Conservation (phyloP, 2,329 filamentous ascomycete species). For the Penicillium olsonii region DNA sequence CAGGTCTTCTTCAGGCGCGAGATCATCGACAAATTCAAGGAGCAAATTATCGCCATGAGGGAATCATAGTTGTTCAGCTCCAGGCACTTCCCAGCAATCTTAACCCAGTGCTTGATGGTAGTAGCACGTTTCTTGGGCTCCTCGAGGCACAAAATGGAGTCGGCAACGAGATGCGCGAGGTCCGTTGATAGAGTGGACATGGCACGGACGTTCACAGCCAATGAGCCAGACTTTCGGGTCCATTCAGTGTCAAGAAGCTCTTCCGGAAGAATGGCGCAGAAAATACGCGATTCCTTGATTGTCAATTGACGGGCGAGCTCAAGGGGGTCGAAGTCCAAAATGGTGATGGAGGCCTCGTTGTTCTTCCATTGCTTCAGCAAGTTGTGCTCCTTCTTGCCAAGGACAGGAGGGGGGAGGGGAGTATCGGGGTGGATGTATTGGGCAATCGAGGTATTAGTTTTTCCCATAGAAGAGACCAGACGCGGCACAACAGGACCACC, state of each 20-base stretch:
- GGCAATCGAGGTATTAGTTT: conserved; percentile 74
- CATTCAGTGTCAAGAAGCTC: conserved; percentile 90
- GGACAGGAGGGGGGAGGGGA: conserved; percentile 66
- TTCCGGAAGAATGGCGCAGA: conserved; percentile 87
- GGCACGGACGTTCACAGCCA: conserved; percentile 85
- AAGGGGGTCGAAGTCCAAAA: conserved; percentile 87
- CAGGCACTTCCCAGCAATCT: conserved; percentile 82
- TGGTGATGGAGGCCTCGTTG: conserved; percentile 68
- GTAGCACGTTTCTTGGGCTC: conserved; percentile 89
- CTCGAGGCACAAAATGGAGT: conserved; percentile 84
- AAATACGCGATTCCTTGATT: conserved; percentile 85
- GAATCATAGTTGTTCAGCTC: conserved; percentile 95
- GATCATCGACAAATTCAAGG: conserved; percentile 88
- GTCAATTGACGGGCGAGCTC: conserved; percentile 92
- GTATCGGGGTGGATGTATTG: conserved; percentile 71
- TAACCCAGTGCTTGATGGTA: conserved; percentile 97
- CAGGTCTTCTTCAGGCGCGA: conserved; percentile 85
- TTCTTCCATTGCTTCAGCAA: conserved; percentile 73
- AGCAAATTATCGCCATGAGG: conserved; percentile 95
- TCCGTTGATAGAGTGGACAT: conserved; percentile 94
- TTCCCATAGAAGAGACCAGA: conserved; percentile 81
- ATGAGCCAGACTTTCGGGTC: conserved; percentile 81
- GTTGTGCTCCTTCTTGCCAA: conserved; percentile 76
- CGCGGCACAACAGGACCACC: conserved; percentile 78
- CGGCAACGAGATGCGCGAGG: conserved; percentile 86